Base-by-base conservation (phyloP, 1,139 yeast species). In the Tardiomyces blankii region DNA sequence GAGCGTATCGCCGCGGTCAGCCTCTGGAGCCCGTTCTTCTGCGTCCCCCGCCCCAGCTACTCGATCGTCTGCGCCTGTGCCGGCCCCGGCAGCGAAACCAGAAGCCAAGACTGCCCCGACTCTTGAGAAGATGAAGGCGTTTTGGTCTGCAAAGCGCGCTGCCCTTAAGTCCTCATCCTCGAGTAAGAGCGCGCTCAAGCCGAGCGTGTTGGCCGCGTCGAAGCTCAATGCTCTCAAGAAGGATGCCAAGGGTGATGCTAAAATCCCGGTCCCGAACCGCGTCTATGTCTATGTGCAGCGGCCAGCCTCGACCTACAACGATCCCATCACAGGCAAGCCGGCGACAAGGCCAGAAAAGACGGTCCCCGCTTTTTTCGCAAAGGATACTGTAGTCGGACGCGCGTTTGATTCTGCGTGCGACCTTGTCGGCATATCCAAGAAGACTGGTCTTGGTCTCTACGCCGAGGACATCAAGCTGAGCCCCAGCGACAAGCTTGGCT, bases 221-320 rank as follows among this genome's bases (percentile, higher is more conserved):
- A 30, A 30, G 35, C 16, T 30, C 9, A 30, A 30, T 11, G 5
- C 35, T 9, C 44, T 48, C 13, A 42, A 45, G 13, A 30, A 30
- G 30, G 39, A 38, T 11, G 89, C 95, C 1, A 73, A 72, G 50
- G 96, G 97, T 2, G 94, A 86, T 57, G 40, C 65, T 1, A 75
- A 74, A 49, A 69, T 88, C 0, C 69, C 77, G 0, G 53, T 54
- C 0, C 60, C 64, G 1, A 86, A 84, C 54, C 67, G 94, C 47
- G 65, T 84, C 0, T 80, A 83, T 57, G 60, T 84, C 11, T 76
- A 81, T 76, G 72, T 82, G 39, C 52, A 49, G 40, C 58, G 63
- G 21, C 60, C 61, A 1, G 51, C 51, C 14, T 44, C 49, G 27
- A 43, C 43, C 5, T 75, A 73, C 52, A 67, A 75, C 2, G 69